phyloP scores from a whole-genome alignment of 2,329 filamentous ascomycete species.

The Colletotrichum australisinense region DNA sequence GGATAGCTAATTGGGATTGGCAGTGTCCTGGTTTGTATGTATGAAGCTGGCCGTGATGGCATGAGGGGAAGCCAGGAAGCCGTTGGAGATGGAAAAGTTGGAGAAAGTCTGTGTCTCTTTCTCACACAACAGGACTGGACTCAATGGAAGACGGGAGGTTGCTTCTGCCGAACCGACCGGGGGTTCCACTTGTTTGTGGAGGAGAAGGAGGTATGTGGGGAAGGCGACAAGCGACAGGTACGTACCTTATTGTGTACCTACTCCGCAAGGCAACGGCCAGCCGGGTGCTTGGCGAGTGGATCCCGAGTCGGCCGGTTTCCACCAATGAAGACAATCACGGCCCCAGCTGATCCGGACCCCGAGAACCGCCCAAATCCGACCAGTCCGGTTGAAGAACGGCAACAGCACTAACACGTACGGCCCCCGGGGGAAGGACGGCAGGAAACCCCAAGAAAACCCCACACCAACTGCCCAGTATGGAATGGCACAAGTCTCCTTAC shows the following conservation, averaged over 20 bases:
- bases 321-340: slow-evolving; percentile 18
- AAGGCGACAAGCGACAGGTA: too few species aligned
- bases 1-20: not conserved
- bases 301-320: slow-evolving; percentile 8
- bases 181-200: not conserved
- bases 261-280: not conserved
- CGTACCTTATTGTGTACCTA: too few species aligned
- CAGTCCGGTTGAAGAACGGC: slow-evolving; percentile 2
- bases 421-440: slow-evolving; percentile 4
- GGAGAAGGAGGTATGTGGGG: not conserved
- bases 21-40: slow-evolving; percentile 2
- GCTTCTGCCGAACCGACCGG: not conserved
- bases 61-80: slow-evolving; percentile 28
- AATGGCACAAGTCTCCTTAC: not conserved
- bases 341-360: slow-evolving; percentile 31
- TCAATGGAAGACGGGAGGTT: not conserved
- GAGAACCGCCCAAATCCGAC: slow-evolving; percentile 34
- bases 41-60: slow-evolving; percentile 23
- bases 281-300: slow-evolving; percentile 26
- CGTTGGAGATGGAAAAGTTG: slow-evolving; percentile 24
- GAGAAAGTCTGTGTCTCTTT: slow-evolving; percentile 2
- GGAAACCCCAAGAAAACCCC: slow-evolving; percentile 22
- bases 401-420: not conserved
- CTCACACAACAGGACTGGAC: too few species aligned
- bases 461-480: not conserved